Evolutionary conservation across 2,329 filamentous ascomycete species (phyloP).

Genomic region (Fonsecaea erecta): DNA sequence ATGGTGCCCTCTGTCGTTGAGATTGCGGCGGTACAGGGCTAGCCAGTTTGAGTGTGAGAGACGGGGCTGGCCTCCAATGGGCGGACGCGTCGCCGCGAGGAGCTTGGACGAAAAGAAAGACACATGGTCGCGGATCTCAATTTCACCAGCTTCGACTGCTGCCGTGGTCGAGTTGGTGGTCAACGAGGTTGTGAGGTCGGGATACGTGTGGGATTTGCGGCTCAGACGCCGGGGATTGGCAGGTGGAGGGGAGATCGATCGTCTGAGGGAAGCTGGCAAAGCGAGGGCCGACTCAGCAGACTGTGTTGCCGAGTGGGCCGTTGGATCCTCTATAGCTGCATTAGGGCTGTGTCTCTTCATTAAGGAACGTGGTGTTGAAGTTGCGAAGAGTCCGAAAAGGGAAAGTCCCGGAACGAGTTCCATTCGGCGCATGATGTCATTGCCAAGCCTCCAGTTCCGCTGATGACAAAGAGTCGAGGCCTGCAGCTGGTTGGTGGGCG

Average conservation of each 20-base stretch:
- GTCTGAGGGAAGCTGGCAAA: conserved; percentile 24
- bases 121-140: conserved; percentile 55
- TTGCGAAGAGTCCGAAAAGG: conserved; percentile 2
- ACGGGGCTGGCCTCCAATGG: conserved; percentile 38
- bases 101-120: conserved; percentile 54
- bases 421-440: conserved; percentile 15
- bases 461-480: conserved; percentile 1
- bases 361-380: background rate
- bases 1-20: conserved; percentile 55
- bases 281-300: conserved; percentile 12
- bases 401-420: background rate
- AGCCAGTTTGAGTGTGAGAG: conserved; percentile 51
- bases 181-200: background rate
- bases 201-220: conserved; percentile 3
- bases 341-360: conserved; percentile 22
- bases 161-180: conserved; percentile 40
- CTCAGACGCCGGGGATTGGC: conserved; percentile 12
- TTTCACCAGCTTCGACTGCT: conserved; percentile 58
- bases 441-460: background rate
- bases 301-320: conserved; percentile 19
- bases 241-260: conserved; percentile 32
- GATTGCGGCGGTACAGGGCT: conserved; percentile 55
- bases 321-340: conserved; percentile 18
- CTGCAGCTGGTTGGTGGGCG: conserved; percentile 2
- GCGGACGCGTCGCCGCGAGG: conserved; percentile 39